Base-by-base conservation (phyloP, 2,329 filamentous ascomycete species). In the Colletotrichum sp. region DNA sequence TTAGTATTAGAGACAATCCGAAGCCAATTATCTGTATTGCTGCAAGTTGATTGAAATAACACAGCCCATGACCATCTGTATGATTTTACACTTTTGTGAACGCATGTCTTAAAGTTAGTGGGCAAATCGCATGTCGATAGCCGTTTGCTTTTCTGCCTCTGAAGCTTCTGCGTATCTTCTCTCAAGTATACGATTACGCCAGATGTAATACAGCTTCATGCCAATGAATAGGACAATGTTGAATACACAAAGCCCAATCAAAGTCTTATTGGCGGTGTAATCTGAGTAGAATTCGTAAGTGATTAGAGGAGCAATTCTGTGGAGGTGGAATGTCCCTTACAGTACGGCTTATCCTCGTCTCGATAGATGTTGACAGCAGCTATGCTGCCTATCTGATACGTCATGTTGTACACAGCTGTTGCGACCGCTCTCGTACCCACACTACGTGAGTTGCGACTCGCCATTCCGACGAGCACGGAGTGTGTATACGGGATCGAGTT, bases 401-500 rank as follows among this genome's bases (percentile, higher is more conserved):
- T 83, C 82, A 85, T 85, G 77, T 92, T 92, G 78, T 92, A 92
- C 2, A 86, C 87, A 0, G 87, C 86, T 1, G 87, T 86, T 0
- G 87, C 84, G 26, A 89, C 83, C 4, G 87, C 86, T 60, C 87
- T 81, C 77, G 88, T 88, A 79, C 87, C 87, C 15, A 89, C 87
- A 69, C 60, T 64, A 15, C 60, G 60, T 36, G 88, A 85, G 55
- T 88, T 88, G 0, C 83, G 60, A 34, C 32, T 64, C 32, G 84
- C 82, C 4, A 92, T 82, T 6, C 90, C 90, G 21, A 92, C 82
- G 30, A 90, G 77, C 91, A 91, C 15, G 89, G 60, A 39, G 32
- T 64, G 60, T 63, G 91, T 88, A 78, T 92, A 92, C 0, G 90
- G 90, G 71, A 88, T 87, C 3, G 89, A 89, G 16, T 89, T 85